Evolutionary conservation across 805 yeast species (phyloP).

Genomic region (Candida xiaguanensis): DNA sequence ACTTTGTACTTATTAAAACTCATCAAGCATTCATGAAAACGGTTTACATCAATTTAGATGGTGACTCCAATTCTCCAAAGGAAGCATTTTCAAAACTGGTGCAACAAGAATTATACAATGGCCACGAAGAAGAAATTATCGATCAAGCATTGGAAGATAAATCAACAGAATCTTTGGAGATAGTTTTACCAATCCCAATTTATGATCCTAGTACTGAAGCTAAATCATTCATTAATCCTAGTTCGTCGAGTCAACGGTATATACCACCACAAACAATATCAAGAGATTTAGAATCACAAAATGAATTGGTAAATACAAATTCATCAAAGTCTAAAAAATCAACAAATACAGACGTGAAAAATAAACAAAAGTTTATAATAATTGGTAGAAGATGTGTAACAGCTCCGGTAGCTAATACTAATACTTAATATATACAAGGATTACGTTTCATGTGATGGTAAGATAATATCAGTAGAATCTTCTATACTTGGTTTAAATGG

Average conservation of each 20-base stretch:
- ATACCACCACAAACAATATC: conserved; percentile 2
- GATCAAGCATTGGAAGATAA: neutral
- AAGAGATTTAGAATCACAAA: neutral
- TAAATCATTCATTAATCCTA: neutral
- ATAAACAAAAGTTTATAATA: too few species aligned
- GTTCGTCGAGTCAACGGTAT: neutral
- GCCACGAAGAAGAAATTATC: neutral
- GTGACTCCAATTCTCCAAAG: conserved; percentile 6
- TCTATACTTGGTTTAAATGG: conserved; percentile 69
- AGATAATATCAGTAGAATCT: conserved; percentile 15
- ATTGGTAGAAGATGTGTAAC: conserved; percentile 1
- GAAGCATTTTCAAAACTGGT: neutral
- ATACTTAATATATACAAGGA: conserved; percentile 2
- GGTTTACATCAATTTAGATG: neutral
- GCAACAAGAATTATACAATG: too few species aligned
- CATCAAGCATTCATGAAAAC: conserved; percentile 4
- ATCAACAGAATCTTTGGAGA: neutral
- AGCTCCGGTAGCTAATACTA: neutral
- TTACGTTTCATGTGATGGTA: conserved; percentile 2
- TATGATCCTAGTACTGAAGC: neutral
- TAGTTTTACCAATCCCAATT: neutral
- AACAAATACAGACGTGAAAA: too few species aligned
- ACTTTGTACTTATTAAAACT: conserved; percentile 1
- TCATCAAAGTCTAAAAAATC: neutral
- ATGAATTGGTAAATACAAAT: neutral